phyloP scores from a whole-genome alignment of 495 filamentous ascomycete genomes.

The Mytilinidion resinicola region DNA sequence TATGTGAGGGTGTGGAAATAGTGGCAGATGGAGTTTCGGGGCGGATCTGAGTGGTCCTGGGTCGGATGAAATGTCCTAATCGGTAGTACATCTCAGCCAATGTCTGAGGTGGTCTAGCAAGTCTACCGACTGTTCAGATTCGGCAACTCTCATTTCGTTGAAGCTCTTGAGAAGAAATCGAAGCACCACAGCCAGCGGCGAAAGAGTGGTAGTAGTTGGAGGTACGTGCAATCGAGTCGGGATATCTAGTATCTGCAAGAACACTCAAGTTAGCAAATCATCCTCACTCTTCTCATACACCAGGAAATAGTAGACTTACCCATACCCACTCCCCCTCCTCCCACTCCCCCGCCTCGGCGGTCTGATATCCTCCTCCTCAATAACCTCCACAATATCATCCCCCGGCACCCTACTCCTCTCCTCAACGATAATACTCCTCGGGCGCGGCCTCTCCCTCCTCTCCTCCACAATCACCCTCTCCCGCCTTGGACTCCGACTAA shows the following conservation, averaged over 20 bases:
- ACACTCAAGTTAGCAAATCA: not conserved
- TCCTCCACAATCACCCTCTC: conserved; percentile 21
- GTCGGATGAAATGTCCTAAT: not conserved
- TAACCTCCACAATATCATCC: conserved; percentile 42
- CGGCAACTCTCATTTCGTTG: too few species aligned
- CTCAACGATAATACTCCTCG: conserved; percentile 35
- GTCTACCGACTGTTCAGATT: too few species aligned
- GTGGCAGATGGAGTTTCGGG: too few species aligned
- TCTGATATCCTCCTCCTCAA: conserved; percentile 36
- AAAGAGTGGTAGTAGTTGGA: too few species aligned
- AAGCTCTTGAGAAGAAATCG: too few species aligned
- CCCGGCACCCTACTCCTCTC: conserved; percentile 33
- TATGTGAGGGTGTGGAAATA: not conserved
- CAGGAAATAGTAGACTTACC: conserved; percentile 23
- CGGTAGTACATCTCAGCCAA: too few species aligned
- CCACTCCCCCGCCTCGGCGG: conserved; percentile 29
- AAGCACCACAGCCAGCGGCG: too few species aligned
- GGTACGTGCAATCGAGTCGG: not conserved
- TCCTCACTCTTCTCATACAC: not conserved
- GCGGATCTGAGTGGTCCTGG: not conserved
- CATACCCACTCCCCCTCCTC: conserved; percentile 30
- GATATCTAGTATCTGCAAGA: not conserved
- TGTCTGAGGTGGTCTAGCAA: too few species aligned
- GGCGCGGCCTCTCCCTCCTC: conserved; percentile 24
- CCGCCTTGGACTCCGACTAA: conserved; percentile 27